Conservation (phyloP, 2,329 filamentous ascomycete species). For the Penicillium sp. region DNA sequence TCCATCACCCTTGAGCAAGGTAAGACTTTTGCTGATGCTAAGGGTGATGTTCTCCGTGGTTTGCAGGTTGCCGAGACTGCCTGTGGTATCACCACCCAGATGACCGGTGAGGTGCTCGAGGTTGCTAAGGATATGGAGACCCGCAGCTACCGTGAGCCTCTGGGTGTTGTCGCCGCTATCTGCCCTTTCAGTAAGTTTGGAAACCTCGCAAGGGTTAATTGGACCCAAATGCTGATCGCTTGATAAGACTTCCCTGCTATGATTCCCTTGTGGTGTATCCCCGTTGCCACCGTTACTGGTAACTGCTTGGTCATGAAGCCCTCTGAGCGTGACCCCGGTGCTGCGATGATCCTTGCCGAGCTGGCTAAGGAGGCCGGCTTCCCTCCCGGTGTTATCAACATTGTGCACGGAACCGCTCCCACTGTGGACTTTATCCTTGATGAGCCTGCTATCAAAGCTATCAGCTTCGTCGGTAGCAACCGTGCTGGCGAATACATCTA, state of each 20-base stretch:
- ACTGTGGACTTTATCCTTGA: conserved; percentile 70
- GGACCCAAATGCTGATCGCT: conserved; percentile 18
- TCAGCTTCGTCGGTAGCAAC: conserved; percentile 69
- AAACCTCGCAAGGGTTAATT: background rate
- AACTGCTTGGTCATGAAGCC: conserved; percentile 67
- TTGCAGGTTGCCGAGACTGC: conserved; percentile 67
- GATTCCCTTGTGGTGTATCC: conserved; percentile 69
- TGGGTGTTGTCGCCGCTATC: conserved; percentile 65
- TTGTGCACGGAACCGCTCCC: conserved; percentile 64
- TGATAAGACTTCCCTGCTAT: conserved; percentile 65
- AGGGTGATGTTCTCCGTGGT: conserved; percentile 65
- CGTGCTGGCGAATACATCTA: conserved; percentile 70
- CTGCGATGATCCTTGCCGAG: conserved; percentile 66
- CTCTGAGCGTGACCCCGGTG: conserved; percentile 65
- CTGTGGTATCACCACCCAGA: conserved; percentile 66
- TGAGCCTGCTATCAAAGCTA: conserved; percentile 67
- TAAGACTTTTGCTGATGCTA: conserved; percentile 68
- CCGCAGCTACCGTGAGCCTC: conserved; percentile 63
- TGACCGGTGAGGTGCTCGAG: conserved; percentile 66
- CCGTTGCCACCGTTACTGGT: conserved; percentile 64
- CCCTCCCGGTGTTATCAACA: conserved; percentile 65
- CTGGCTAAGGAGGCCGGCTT: conserved; percentile 64
- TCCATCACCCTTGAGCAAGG: conserved; percentile 68
- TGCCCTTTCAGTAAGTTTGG: conserved; percentile 61
- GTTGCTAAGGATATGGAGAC: conserved; percentile 72